phyloP scores from a whole-genome alignment of 768 basidiomycete genomes.

The Cystofilobasidium bisporidii region DNA sequence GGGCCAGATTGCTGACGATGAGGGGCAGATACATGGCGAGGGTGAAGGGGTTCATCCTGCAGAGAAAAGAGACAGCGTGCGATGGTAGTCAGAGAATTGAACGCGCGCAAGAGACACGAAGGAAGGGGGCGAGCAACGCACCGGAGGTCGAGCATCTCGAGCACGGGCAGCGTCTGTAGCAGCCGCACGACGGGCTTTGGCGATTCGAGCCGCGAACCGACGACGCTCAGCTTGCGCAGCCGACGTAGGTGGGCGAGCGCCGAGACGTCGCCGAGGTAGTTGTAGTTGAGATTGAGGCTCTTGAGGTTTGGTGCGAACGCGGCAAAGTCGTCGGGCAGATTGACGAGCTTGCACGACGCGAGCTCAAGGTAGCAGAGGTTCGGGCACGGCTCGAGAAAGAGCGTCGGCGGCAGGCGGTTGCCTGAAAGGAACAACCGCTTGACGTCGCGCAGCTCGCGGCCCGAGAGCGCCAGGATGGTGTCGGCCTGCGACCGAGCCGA shows the following conservation, averaged over 20 bases:
- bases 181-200: conserved; percentile 64
- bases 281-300: conserved; percentile 91
- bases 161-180: conserved; percentile 59
- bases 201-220: conserved; percentile 66
- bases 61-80: too few species aligned
- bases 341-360: conserved; percentile 70
- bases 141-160: conserved; percentile 90
- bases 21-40: conserved; percentile 91
- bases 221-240: conserved; percentile 72
- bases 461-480: conserved; percentile 52
- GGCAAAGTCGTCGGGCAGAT: conserved; percentile 60
- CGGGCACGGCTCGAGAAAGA: conserved; percentile 61
- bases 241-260: conserved; percentile 49
- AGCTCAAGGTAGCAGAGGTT: conserved; percentile 85
- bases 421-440: conserved; percentile 80
- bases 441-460: conserved; percentile 67
- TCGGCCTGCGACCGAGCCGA: conserved; percentile 75
- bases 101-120: too few species aligned
- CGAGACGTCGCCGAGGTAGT: conserved; percentile 66
- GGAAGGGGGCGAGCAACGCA: background rate
- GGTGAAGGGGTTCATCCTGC: conserved; percentile 89
- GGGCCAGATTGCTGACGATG: conserved; percentile 53
- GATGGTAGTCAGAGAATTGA: too few species aligned
- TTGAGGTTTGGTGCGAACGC: conserved; percentile 70
- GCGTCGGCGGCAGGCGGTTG: conserved; percentile 36